Conservation (phyloP, 805 yeast species). For the Cyberlindnera lachancei region DNA sequence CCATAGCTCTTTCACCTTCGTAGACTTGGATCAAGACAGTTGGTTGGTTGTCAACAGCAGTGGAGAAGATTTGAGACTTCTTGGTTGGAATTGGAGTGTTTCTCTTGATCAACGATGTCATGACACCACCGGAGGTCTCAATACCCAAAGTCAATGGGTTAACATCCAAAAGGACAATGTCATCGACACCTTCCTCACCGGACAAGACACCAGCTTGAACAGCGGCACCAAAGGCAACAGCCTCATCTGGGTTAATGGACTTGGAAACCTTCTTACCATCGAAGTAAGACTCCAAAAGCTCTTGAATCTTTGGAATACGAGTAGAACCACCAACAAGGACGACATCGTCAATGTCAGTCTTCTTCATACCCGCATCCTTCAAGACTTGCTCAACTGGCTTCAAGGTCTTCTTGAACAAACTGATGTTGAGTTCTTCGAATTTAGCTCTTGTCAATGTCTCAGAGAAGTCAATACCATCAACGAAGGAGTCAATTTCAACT, state of each 20-base stretch:
- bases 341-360: slow-evolving; percentile 85
- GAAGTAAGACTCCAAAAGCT: slow-evolving; percentile 82
- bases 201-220: slow-evolving; percentile 97
- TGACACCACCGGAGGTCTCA: slow-evolving; percentile 96
- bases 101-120: slow-evolving; percentile 92
- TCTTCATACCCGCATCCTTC: slow-evolving; percentile 85
- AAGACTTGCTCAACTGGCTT: slow-evolving; percentile 95
- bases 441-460: slow-evolving; percentile 96
- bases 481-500: slow-evolving; percentile 91
- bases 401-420: slow-evolving; percentile 86
- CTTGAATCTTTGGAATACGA: slow-evolving; percentile 97
- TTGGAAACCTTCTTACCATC: slow-evolving; percentile 94
- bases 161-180: slow-evolving; percentile 84
- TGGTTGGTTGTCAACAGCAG: slow-evolving; percentile 95
- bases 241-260: slow-evolving; percentile 99
- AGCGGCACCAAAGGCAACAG: slow-evolving; percentile 99
- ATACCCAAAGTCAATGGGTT: slow-evolving; percentile 93
- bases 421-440: slow-evolving; percentile 93
- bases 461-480: slow-evolving; percentile 91
- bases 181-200: slow-evolving; percentile 92
- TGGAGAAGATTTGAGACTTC: slow-evolving; percentile 91
- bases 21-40: slow-evolving; percentile 89
- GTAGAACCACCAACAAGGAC: slow-evolving; percentile 99
- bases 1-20: slow-evolving; percentile 95
- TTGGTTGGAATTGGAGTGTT: slow-evolving; percentile 94